Evolutionary conservation across 331 rosid species (phyloP), one percentile per base, ranked within the genome.

Genomic region (Quercus lobata): DNA sequence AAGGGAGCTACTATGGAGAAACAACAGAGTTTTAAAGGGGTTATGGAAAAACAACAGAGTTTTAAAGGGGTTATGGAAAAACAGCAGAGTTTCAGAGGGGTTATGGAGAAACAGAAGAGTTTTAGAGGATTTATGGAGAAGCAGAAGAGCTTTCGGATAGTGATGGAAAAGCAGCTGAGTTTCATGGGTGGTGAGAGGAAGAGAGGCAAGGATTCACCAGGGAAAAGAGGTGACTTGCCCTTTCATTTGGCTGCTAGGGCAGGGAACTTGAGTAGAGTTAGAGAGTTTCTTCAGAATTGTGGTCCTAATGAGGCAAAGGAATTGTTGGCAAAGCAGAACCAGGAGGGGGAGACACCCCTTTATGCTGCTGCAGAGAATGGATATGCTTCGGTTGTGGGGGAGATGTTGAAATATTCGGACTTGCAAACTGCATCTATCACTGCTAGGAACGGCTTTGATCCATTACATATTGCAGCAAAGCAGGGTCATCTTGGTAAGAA

Each of bases 141-240:
- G 79, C 98, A 95, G 91, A 94, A 90, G 80, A 95, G 98, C 72
- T 92, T 95, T 74, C 94, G 98, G 49, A 87, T 92, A 76, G 98
- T 89, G 75, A 94, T 94, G 98, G 98, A 94, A 88, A 92, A 81
- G 89, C 97, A 92, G 89, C 94, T 92, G 56, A 92, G 97, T 83
- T 94, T 94, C 83, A 91, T 91, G 54, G 93, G 94, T 63, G 85
- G 91, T 16, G 97, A 91, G 77, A 85, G 87, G 87, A 91, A 85
- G 89, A 95, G 81, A 88, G 76, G 83, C 89, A 91, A 87, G 86
- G 98, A 92, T 61, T 95, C 98, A 1, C 98, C 97, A 0, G 98
- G 98, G 32, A 95, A 95, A 88, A 91, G 97, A 14, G 98, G 98
- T 7, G 98, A 95, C 76, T 85, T 88, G 8, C 91, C 84, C 2